Conservation (phyloP, 352 stramenopile genomes). For the Chrysophaeum taylorii region DNA sequence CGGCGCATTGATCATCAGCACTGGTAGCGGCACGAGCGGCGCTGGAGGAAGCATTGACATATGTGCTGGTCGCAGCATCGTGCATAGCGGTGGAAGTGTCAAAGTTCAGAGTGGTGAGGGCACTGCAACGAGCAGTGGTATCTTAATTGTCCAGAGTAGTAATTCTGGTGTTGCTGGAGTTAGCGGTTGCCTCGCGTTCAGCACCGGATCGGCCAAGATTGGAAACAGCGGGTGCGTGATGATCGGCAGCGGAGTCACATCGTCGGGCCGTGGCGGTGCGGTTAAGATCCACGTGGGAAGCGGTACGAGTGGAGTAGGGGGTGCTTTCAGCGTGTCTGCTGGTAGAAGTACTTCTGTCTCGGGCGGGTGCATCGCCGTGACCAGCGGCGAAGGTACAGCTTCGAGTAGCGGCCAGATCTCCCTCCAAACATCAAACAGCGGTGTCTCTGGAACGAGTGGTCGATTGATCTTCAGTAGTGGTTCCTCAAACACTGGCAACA, state of each 20-base stretch:
- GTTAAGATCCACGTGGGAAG: conserved; percentile 18
- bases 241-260: not conserved
- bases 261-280: not conserved
- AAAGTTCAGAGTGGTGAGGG: not conserved
- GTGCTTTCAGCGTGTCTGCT: not conserved
- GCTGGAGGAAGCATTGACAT: not conserved
- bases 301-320: conserved; percentile 17
- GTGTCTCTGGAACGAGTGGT: not conserved
- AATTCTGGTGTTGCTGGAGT: not conserved
- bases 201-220: not conserved
- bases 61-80: not conserved
- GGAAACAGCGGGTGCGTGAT: not conserved
- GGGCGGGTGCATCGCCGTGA: conserved; percentile 3
- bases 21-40: conserved; percentile 23
- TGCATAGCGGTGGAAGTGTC: not conserved
- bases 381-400: conserved; percentile 7
- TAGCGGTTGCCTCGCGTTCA: not conserved
- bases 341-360: not conserved
- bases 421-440: not conserved
- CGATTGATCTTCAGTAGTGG: not conserved
- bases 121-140: not conserved
- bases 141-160: not conserved
- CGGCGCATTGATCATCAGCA: conserved; percentile 18
- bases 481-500: not conserved
- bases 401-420: not conserved